Evolutionary conservation across 2,329 filamentous ascomycete genomes (phyloP), one percentile per base, ranked within the genome.

Genomic region (Chalara sp.): DNA sequence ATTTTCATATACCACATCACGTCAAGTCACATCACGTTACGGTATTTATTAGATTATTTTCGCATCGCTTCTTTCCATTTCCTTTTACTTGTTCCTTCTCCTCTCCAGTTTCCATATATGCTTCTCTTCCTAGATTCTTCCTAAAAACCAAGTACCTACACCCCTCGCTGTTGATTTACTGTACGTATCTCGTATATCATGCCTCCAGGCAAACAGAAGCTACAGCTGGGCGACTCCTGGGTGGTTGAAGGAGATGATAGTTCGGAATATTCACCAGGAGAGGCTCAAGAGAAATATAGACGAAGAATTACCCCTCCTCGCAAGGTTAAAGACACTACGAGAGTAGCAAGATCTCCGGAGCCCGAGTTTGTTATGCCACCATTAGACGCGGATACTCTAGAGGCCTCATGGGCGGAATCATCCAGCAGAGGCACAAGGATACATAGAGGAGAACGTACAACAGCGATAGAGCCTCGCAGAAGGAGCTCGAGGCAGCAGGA

Each of bases 341-440:
- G 49, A 48, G 50, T 33, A 30, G 59, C 56, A 10, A 60, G 49
- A 50, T 65, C 64, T 1, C 61, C 61, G 31, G 63, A 62, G 21
- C 63, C 63, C n/a, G 58, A 64, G 44, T 50, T 67, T 30, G 56
- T 65, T 8, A 66, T 67, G 63, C 64, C 63, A 44, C 58, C 62
- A 8, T 35, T 66, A n/a, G 60, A 65, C 48, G 32, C 52, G 7
- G 52, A 62, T 45, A 62, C 59, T 33, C 41, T 65, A 32, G 60
- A 64, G 44, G 61, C 58, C 10, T 65, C 63, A 6, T 60, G 63
- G 60, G 52, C 52, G 33, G 60, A 60, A 13, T 46, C 46, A 11
- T 49, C 53, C 5, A 61, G 53, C 46, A 56, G 50, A 29, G 60
- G 46, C 40, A 51, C 49, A 44, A 56, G 54, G 47, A 31, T 41